Base-by-base conservation (phyloP, 2,329 filamentous ascomycete species). In the Clarireedia sp. region DNA sequence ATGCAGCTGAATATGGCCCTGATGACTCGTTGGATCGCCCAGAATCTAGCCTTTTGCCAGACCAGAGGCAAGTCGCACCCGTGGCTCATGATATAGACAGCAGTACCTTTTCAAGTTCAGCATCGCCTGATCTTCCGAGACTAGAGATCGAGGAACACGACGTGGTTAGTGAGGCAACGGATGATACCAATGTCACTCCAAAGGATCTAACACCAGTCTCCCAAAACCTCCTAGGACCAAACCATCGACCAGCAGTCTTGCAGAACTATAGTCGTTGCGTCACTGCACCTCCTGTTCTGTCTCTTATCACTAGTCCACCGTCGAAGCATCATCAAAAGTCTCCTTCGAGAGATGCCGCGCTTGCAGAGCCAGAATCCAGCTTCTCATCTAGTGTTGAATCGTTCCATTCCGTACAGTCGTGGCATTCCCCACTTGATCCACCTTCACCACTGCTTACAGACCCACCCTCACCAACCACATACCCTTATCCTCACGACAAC, bases 341-440 rank as follows among this genome's bases (percentile, higher is more conserved):
- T 23, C 58, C 60, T 49, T 60, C 54, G 63, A 51, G 45, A 59
- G 44, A 51, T 63, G 29, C 24, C 57, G 66, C 57, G 5, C 52
- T 55, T 16, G 48, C 56, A 47, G 66, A 66, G 36, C 63, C 67
- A 10, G 63, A 62, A 14, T 66, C 68, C 33, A 67, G 69, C 36
- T 63, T 68, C n/a, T 79, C 78, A 9, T 74, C 77, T 4, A 72
- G 73, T 29, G 72, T 74, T 16, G 78, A 80, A 51, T 81, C 80
- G 0, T 81, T 82, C 59, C 77, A 79, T 62, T 79, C 74, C 55
- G 71, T 75, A 5, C 72, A 78, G 57, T 78, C 78, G 8, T 79
- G 77, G 77, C 72, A 76, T 59, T 75, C 77, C 21, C 70, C 73
- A 9, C 65, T 72, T 26, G 51, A 49, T 38, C 69, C 74, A 24